Evolutionary conservation across 2,329 filamentous ascomycete genomes (phyloP), one percentile per base, ranked within the genome.

Genomic region (Epichloe scottii): DNA sequence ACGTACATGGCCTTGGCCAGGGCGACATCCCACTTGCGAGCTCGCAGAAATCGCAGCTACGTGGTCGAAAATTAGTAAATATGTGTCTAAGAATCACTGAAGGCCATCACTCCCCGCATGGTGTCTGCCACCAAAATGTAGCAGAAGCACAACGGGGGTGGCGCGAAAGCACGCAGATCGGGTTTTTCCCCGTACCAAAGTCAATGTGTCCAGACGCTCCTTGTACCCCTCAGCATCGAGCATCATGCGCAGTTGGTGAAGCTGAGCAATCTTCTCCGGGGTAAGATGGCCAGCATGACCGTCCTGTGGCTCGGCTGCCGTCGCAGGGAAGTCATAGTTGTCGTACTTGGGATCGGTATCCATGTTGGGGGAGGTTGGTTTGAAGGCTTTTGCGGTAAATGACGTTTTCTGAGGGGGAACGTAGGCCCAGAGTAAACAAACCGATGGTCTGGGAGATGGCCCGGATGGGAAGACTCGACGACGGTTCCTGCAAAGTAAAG

Each of bases 221-320:
- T 77, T 91, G 72, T 81, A 87, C 52, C 90, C 90, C 65, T 84
- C 82, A 58, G 82, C 71, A 79, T 97, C 93, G 54, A 98, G 81
- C 76, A 87, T 78, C 70, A 81, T 73, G 56, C 93, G 84, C 66
- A 98, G 76, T 76, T 96, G 88, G 64, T 82, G 73, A 46, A 97
- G 85, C 72, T 91, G 84, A 50, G 89, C 89, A 79, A 95, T 86
- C 74, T 97, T 89, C 68, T 87, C 79, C 52, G 81, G 76, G 51
- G 85, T 93, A 62, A 94, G 85, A 70, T 94, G 81, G 66, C 93
- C 93, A 55, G 91, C 84, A 69, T 96, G 89, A 58, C 93, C 93
- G 61, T 75, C 73, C 65, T 84, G 79, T 45, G 77, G 67, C 59
- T 81, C 79, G 51, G 86, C 79, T 45, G 88, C 81, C 56, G 79